Conservation (phyloP, 176 grass and related monocot species). For the Aegilops longissima region DNA sequence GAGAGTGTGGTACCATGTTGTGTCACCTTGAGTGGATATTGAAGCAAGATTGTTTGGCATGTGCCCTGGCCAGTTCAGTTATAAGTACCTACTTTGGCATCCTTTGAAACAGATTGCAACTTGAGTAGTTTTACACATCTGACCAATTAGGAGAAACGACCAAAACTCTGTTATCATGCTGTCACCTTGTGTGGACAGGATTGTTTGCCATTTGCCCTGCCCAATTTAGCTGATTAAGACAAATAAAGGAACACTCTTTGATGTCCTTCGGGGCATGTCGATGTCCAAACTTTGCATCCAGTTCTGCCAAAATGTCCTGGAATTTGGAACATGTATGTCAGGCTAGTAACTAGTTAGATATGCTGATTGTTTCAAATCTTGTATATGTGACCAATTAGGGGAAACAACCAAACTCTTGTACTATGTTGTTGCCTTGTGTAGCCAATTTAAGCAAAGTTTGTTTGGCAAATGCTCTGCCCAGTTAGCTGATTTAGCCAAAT, state of each 20-base stretch:
- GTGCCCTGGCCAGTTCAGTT: not conserved
- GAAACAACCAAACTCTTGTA: too few relatives aligned
- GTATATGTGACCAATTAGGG: too few relatives aligned
- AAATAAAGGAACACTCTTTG: too few relatives aligned
- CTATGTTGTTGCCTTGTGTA: too few relatives aligned
- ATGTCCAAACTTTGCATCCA: not conserved
- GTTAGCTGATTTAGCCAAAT: too few relatives aligned
- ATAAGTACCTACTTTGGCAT: not conserved
- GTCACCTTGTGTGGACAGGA: not conserved
- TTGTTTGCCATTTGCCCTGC: not conserved
- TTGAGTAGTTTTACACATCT: not conserved
- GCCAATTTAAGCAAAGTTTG: too few relatives aligned
- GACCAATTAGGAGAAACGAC: not conserved
- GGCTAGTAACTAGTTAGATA: not conserved
- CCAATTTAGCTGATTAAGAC: too few relatives aligned
- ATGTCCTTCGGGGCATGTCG: not conserved
- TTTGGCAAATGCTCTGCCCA: too few relatives aligned
- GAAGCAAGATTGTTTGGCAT: not conserved
- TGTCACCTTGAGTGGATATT: not conserved
- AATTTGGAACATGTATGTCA: not conserved
- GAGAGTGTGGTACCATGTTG: too few relatives aligned
- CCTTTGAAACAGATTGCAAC: not conserved
- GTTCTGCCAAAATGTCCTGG: too few relatives aligned
- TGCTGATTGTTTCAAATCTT: not conserved
- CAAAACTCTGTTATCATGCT: not conserved